Evolutionary conservation across 78 protist genomes (phyloP), one percentile per base, ranked within the genome.

Genomic region (Acrasis kona): DNA sequence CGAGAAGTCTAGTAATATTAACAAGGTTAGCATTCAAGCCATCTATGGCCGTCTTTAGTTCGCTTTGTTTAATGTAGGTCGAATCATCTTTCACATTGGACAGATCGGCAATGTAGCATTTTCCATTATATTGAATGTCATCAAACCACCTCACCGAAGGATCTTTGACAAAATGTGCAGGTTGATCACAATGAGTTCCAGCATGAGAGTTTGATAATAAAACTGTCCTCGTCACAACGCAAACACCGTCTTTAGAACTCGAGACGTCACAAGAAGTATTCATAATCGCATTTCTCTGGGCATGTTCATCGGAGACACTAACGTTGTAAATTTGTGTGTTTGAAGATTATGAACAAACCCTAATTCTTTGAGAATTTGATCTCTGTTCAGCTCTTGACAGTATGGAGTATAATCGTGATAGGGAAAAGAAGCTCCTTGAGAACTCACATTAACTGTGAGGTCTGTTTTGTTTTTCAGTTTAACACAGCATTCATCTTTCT

Each of bases 121-220:
- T 4, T 32, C 74, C 74, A 36, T 4, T 70, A 6, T 39, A 70
- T 36, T 70, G 74, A 32, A 8, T 39, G n/a, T 65, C 64, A 36
- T 4, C 7, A 35, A 34, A 70, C 31, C 31, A 19, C n/a, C 34
- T 4, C 38, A 35, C 38, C n/a, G 70, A 34, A 6, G 30, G 74
- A 36, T 70, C 41, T 34, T 19, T 6, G 67, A 36, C 4, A 36
- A 70, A 70, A 36, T 70, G 74, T 6, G 4, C 6, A 12, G 74
- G 32, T 4, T 31, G 34, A 36, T 70, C 74, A 4, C 35, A 38
- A 36, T 70, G 74, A 4, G 74, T 70, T 38, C 74, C 74, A 6
- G 74, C 74, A 6, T 70, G 74, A 41, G 67, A 39, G 41, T 70
- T 70, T 6, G 64, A 35, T 31, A 70, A 31, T 19, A 6, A 8